Base-by-base conservation (phyloP, 163 green algal genomes). In the Scenedesmus sp. region DNA sequence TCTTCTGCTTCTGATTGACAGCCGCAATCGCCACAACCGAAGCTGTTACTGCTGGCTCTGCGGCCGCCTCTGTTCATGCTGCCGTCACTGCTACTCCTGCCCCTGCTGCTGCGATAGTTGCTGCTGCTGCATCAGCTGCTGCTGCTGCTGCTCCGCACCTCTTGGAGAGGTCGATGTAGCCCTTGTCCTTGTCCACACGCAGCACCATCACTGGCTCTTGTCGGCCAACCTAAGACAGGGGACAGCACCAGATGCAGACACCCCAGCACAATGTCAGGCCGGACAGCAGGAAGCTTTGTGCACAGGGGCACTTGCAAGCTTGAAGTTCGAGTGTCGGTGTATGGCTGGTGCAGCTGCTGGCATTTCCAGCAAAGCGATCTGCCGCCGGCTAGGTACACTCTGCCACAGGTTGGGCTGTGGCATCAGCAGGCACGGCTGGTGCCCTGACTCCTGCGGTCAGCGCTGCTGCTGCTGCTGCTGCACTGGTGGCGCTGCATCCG, bases 131-230 rank as follows among this genome's bases (percentile, higher is more conserved):
- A 24, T 2, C 30, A 72, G 49, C 81, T 76, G 33, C 24, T 44
- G 81, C 81, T 59, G 79, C 30, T 84, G 79, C 79, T 91, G 26
- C 59, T 59, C 5, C 83, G 61, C 96, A 97, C 93, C 95, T 93
- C 93, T 99, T 99, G 49, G 98, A 99, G 33, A 99, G 92, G 88
- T 99, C 98, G 86, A 99, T 99, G 96, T 99, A 99, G 2, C 98
- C 98, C 94, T 99, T 99, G 90, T 99, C 98, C 89, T 99, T 98
- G 95, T 99, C 98, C 86, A 99, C 98, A 94, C 98, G 97, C 56
- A 99, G 95, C 85, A 99, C 98, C 98, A 99, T 99, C 30, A 99
- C 98, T 0, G 98, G 97, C 91, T 99, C 98, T 94, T 99, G 97
- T 26, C 98, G 93, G 15, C 98, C 98, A 30, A 99, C 97, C 96